Evolutionary conservation across 805 yeast species (phyloP), one percentile per base, ranked within the genome.

Genomic region (Komagataella kurtzmanii): DNA sequence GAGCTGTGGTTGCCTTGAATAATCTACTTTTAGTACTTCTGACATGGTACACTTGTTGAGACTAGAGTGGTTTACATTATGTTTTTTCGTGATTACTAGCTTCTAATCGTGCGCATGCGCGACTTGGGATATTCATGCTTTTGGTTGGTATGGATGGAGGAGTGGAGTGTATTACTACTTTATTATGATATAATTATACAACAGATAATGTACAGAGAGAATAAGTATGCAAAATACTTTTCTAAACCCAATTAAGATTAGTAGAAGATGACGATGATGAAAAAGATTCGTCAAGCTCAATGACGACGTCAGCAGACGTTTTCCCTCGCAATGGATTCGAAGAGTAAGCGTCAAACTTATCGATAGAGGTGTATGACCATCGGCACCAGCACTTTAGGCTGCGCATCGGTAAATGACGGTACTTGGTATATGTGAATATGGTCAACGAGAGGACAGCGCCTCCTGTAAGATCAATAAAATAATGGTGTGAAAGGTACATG

Each of bases 401-500:
- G 36, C 71, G 69, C 12, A 75, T 61, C 6, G 98, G 97, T 60
- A 90, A 69, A 54, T 64, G 65, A 17, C 73, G 77, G 60, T 82
- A 80, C 62, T 81, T 82, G 51, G 88, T 80, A 58, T 81, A 76
- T 55, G 77, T 74, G 66, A 88, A 90, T 36, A 86, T 81, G 14
- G 77, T 65, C 54, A 82, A 75, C 0, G 96, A 81, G 52, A 93
- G 72, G n/a, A 81, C 76, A 1, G 97, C 91, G 19, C 99, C 99
- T n/a, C 88, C 91, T 61, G 88, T 87, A 51, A 91, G 77, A 64
- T 91, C 98, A 54, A 91, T 80, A 62, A 93, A 93, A 65, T 91
- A 91, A 68, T 91, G 99, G 67, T 91, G 99, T 0, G 97, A 91
- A 61, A 91, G 75, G 66, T 91, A 91, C 99, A 91, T 91, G 14